Percentiles rank a stretch among this genome's conserved stretches.
These are phyloP conservation scores for Pyronema domesticum DNA, from an alignment of 495 filamentous ascomycete genomes.

Conservation along the genomic window DNA sequence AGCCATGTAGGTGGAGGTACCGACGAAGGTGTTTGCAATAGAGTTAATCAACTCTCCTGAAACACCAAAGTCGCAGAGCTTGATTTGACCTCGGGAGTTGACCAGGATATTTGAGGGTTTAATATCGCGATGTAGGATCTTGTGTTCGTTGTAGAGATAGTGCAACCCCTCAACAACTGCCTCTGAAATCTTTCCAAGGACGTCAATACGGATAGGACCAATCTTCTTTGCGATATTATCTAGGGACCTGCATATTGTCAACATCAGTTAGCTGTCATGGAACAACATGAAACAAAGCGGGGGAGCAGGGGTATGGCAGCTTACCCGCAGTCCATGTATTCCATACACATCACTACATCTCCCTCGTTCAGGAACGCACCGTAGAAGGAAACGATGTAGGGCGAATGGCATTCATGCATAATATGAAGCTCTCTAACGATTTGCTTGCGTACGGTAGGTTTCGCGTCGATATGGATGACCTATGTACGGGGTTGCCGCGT, in stretches of 20 bases:
- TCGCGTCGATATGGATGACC: constrained; percentile 97
- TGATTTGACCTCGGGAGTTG: constrained; percentile 85
- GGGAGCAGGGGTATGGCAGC: constrained; percentile 19
- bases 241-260: constrained; percentile 36
- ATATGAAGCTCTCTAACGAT: constrained; percentile 93
- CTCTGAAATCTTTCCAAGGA: constrained; percentile 96
- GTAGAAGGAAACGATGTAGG: constrained; percentile 92
- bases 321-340: constrained; percentile 98
- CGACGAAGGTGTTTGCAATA: constrained; percentile 92
- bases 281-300: background rate
- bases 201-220: constrained; percentile 90
- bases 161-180: constrained; percentile 85
- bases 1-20: constrained; percentile 97
- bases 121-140: constrained; percentile 97
- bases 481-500: constrained; percentile 23
- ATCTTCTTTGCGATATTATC: constrained; percentile 88
- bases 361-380: constrained; percentile 82
- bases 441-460: constrained; percentile 85
- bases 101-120: constrained; percentile 95
- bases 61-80: constrained; percentile 95
- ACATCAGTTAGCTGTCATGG: background rate
- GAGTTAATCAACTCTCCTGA: constrained; percentile 93
- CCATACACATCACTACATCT: constrained; percentile 98
- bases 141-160: constrained; percentile 83
- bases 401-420: constrained; percentile 92